phyloP scores from a whole-genome alignment of 208 protist genomes.

The Zelonia costaricensis region DNA sequence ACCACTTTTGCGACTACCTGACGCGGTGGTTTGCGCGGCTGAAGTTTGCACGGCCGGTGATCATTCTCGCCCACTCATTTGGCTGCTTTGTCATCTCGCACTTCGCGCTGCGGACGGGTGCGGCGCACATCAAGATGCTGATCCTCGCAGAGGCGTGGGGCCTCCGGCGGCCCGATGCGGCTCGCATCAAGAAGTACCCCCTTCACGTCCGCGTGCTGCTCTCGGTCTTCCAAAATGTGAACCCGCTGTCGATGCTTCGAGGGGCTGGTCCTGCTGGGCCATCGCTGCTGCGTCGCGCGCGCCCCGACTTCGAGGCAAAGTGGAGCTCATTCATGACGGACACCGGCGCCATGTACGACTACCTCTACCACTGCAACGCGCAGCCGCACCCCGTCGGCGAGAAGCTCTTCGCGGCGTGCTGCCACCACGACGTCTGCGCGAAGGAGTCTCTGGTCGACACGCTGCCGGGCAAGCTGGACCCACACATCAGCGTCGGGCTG shows the following conservation, averaged over 20 bases:
- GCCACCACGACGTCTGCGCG: slow-evolving; percentile 47
- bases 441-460: slow-evolving; percentile 45
- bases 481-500: slow-evolving; percentile 33
- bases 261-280: slow-evolving; percentile 48
- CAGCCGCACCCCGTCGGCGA: slow-evolving; percentile 48
- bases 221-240: slow-evolving; percentile 34
- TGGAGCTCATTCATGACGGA: slow-evolving; percentile 47
- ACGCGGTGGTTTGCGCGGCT: slow-evolving; percentile 42
- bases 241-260: slow-evolving; percentile 48
- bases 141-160: slow-evolving; percentile 67
- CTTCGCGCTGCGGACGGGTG: slow-evolving; percentile 39
- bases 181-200: slow-evolving; percentile 24
- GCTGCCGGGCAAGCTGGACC: slow-evolving; percentile 31
- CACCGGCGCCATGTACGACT: slow-evolving; percentile 60
- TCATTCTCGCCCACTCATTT: slow-evolving; percentile 65
- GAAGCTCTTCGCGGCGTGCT: slow-evolving; percentile 56
- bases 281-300: slow-evolving; percentile 33
- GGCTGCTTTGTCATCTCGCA: slow-evolving; percentile 50
- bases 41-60: slow-evolving; percentile 34
- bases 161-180: slow-evolving; percentile 28
- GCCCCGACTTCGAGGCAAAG: slow-evolving; percentile 57
- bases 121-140: slow-evolving; percentile 31
- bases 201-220: slow-evolving; percentile 30
- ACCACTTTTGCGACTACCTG: slow-evolving; percentile 37
- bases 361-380: slow-evolving; percentile 79